Evolutionary conservation across 306 rosid species (phyloP).

Genomic region (Pyrus pyrifolia): DNA sequence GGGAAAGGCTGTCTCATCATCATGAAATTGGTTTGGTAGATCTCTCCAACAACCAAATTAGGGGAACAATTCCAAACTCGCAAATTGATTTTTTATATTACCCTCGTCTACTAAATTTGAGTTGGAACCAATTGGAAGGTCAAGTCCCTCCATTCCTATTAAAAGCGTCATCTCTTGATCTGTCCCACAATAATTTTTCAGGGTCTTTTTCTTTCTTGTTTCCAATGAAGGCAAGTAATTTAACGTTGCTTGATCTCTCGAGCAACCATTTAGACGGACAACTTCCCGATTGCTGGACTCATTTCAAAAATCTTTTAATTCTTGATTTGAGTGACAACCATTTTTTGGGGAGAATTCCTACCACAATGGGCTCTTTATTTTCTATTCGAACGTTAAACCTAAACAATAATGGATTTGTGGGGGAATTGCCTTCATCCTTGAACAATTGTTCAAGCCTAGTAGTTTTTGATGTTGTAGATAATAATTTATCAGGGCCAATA

Average conservation of each 20-base stretch:
- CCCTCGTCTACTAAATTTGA: rapidly evolving
- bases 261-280: too few relatives aligned
- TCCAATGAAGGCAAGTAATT: too few relatives aligned
- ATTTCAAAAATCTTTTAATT: too few relatives aligned
- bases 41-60: not conserved
- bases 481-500: not conserved
- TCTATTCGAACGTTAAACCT: not conserved
- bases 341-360: not conserved
- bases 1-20: not conserved
- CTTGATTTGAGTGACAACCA: too few relatives aligned
- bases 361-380: not conserved
- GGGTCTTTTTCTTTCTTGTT: too few relatives aligned
- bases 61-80: not conserved
- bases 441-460: not conserved
- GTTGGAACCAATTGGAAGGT: too few relatives aligned
- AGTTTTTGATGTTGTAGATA: constrained; percentile 3
- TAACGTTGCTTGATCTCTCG: too few relatives aligned
- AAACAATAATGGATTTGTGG: not conserved
- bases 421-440: not conserved
- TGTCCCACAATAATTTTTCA: too few relatives aligned
- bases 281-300: too few relatives aligned
- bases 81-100: not conserved
- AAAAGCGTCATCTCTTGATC: too few relatives aligned
- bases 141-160: too few relatives aligned
- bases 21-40: not conserved